Evolutionary conservation across 768 basidiomycete genomes (phyloP).

Genomic region (Leucogyrophana mollusca): DNA sequence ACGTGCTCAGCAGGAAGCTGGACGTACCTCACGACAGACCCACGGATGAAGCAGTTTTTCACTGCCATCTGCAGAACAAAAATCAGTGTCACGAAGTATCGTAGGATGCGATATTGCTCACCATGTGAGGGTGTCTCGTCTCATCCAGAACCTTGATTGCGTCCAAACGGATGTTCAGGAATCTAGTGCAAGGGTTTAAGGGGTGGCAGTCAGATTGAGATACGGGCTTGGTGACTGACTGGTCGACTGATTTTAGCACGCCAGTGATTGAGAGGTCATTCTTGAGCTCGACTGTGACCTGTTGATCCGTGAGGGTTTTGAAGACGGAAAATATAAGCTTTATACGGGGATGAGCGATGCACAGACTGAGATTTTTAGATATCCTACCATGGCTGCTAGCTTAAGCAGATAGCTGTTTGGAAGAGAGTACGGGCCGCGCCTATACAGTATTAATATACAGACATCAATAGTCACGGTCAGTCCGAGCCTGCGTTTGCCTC

Average conservation of each 20-base stretch:
- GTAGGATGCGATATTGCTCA: slow-evolving; percentile 29
- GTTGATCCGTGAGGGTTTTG: slow-evolving; percentile 97
- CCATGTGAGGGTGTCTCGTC: slow-evolving; percentile 96
- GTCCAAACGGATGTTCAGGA: slow-evolving; percentile 95
- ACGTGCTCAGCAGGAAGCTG: slow-evolving; percentile 90
- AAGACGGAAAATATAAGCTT: slow-evolving; percentile 96
- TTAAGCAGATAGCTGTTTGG: too few relatives aligned
- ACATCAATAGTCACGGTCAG: too few relatives aligned
- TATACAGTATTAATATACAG: too few relatives aligned
- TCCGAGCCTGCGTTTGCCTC: too few relatives aligned
- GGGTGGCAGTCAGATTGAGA: slow-evolving; percentile 5
- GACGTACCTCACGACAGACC: slow-evolving; percentile 97
- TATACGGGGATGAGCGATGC: slow-evolving; percentile 24
- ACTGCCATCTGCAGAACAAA: slow-evolving; percentile 79
- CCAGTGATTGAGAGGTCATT: slow-evolving; percentile 98
- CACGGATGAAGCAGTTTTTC: slow-evolving; percentile 98
- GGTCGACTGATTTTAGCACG: slow-evolving; percentile 95
- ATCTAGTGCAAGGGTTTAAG: slow-evolving; percentile 44
- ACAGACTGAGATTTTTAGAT: slow-evolving; percentile 2
- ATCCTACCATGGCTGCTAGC: slow-evolving; percentile 22
- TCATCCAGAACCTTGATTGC: slow-evolving; percentile 92
- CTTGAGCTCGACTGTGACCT: slow-evolving; percentile 96
- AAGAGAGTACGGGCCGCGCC: too few relatives aligned
- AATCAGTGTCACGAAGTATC: not conserved
- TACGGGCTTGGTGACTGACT: slow-evolving; percentile 53